Base-by-base conservation (phyloP, 495 filamentous ascomycete genomes). In the Lasiosphaeris hirsuta region DNA sequence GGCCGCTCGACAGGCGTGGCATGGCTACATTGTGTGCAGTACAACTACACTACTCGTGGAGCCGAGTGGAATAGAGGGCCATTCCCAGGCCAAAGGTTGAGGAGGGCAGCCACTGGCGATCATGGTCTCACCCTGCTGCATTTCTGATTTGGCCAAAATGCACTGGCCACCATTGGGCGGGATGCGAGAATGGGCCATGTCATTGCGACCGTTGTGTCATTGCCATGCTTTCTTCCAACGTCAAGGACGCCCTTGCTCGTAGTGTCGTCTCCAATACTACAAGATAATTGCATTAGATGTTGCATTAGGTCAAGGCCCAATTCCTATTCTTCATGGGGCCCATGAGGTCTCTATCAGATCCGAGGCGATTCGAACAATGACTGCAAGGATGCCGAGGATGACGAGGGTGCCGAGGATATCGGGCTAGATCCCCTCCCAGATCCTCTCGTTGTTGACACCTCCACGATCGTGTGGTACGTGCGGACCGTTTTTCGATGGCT, bases 61-160 rank as follows among this genome's bases (percentile, higher is more conserved):
- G 23, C 23, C 23, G 2, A 30, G 23, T 45, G 4, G 43, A 23
- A 15, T 23, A 23, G 30, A 10, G 8, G 18, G 11, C 39, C 15
- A 10, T 10, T 63, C 47, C 60, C 61, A 57, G 38, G 9, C 43
- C n/a, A 50, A 44, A 30, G 61, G 61, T 63, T 35, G 19, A 41
- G 58, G 61, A 56, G 59, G 60, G 63, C 35, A 65, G 60, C 63
- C 60, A 63, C 63, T 52, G 60, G 49, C 50, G 47, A 62, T 57
- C 63, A 47, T 57, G 38, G 19, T 51, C 23, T 38, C 48, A 17
- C 42, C n/a, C 10, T 13, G 10, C 39, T 42, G 39, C 15, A 6
- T 30, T 42, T 42, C 39, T 17, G 17, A 40, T 23, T 19, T 39
- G 30, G 33, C 30, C 60, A 52, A 46, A 38, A 39, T 17, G 37